Evolutionary conservation across 2,329 filamentous ascomycete species (phyloP), one percentile per base, ranked within the genome.

Genomic region (Pochonia chlamydosporia): DNA sequence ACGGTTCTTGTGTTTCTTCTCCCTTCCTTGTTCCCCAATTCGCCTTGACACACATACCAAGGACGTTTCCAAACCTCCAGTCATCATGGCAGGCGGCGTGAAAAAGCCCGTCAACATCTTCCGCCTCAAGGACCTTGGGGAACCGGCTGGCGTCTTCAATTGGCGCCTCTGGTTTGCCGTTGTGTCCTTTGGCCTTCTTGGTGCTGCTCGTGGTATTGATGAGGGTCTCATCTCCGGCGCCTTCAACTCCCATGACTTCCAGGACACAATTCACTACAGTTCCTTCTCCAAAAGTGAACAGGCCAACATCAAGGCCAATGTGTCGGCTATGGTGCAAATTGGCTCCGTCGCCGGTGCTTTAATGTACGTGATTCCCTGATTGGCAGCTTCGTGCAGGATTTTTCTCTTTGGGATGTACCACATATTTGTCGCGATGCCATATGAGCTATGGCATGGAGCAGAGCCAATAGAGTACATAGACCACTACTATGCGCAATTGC

Each of bases 301-400:
- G 59, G 82, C 84, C 51, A 82, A 87, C 62, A 82, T 85, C 67
- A 82, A 86, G 65, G 82, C 78, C 55, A 91, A 91, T 63, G 85
- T 91, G 47, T 85, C 85, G 2, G 79, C 84, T 41, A 91, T 91
- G 87, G 87, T 91, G 0, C 87, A 90, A 65, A 81, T 90, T 57
- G 87, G 87, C 21, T 86, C 80, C 21, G 85, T 91, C 25, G 81
- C 72, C 4, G 87, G 87, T 37, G 84, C 85, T 25, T 71, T 88
- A 26, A 74, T 75, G 70, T 72, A 59, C 60, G 66, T 47, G 3
- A 6, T 14, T 11, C n/a, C 7, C 18, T 21, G 8, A 37, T 16
- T 9, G 13, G 20, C 35, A 18, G n/a, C n/a, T n/a, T n/a, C 35
- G 37, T 21, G 11, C 8, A 11, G 20, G 3, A 1, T 25, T 13